A percentile compares a stretch with the other conserved stretches of the same genome.
phyloP scores from a whole-genome alignment of 495 filamentous ascomycete genomes.

The Penicillium dipodomyicola region DNA sequence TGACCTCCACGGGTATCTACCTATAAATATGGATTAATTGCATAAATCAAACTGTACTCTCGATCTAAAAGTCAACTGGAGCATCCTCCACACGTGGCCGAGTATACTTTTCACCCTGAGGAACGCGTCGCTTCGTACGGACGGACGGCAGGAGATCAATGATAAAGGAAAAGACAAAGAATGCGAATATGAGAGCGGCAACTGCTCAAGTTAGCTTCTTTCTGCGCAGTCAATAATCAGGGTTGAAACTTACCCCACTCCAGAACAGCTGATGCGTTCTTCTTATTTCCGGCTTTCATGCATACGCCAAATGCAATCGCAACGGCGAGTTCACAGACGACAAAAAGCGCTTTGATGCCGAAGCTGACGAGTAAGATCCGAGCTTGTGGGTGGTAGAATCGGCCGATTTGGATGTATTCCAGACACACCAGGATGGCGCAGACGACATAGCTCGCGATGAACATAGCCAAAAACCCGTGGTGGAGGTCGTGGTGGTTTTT shows the following conservation, averaged over 20 bases:
- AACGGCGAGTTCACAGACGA: conserved; percentile 67
- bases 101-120: conserved; percentile 25
- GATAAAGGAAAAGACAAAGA: conserved; percentile 76
- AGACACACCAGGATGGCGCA: conserved; percentile 72
- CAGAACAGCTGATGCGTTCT: conserved; percentile 51
- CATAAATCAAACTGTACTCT: background rate
- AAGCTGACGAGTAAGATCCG: conserved; percentile 67
- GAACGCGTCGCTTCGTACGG: conserved; percentile 46
- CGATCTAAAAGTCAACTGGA: conserved; percentile 5
- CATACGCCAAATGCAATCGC: conserved; percentile 53
- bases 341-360: conserved; percentile 71
- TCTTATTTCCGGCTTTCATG: conserved; percentile 20
- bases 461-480: conserved; percentile 67
- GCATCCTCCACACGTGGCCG: background rate
- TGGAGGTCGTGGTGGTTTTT: conserved; percentile 57
- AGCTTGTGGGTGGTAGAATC: conserved; percentile 57
- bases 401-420: conserved; percentile 74
- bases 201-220: conserved; percentile 29
- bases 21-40: no score
- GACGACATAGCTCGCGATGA: conserved; percentile 65
- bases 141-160: conserved; percentile 75
- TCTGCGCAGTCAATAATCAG: background rate
- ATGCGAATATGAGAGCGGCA: conserved; percentile 75
- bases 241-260: conserved; percentile 54
- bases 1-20: background rate